Percentiles rank a stretch among this genome's conserved stretches.
Conservation (phyloP, 2,329 filamentous ascomycete species). For the Fonsecaea pedrosoi region DNA sequence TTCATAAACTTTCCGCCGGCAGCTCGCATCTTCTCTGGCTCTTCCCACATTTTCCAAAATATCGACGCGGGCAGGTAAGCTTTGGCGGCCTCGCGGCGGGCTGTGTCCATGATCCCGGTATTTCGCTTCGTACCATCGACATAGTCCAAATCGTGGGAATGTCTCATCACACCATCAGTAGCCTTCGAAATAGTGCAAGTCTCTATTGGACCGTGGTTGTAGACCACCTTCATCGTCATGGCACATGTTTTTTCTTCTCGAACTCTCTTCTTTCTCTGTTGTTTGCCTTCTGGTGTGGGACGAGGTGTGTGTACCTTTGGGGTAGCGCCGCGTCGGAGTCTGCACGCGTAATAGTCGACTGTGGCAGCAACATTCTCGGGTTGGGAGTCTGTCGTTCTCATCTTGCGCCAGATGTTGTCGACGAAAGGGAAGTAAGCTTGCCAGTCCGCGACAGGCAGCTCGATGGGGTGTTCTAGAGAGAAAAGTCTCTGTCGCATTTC, state of each 20-base stretch:
- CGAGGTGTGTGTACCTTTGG: constrained; percentile 49
- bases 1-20: constrained; percentile 56
- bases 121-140: constrained; percentile 58
- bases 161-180: constrained; percentile 49
- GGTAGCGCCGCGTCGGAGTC: constrained; percentile 49
- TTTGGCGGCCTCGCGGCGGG: constrained; percentile 53
- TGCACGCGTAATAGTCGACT: constrained; percentile 57
- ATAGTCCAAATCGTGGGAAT: constrained; percentile 56
- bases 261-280: constrained; percentile 52
- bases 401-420: constrained; percentile 59
- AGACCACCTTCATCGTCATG: constrained; percentile 56
- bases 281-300: constrained; percentile 54
- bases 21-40: constrained; percentile 52
- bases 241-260: constrained; percentile 56
- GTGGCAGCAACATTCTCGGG: constrained; percentile 45
- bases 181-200: constrained; percentile 53
- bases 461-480: constrained; percentile 54
- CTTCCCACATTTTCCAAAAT: constrained; percentile 56
- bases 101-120: constrained; percentile 56
- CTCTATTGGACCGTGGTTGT: constrained; percentile 52
- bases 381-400: constrained; percentile 43
- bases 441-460: constrained; percentile 55
- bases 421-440: constrained; percentile 58
- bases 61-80: constrained; percentile 58
- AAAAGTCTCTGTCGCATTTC: constrained; percentile 53